Evolutionary conservation across 2,329 filamentous ascomycete genomes (phyloP).

Genomic region (Aspergillus persii): DNA sequence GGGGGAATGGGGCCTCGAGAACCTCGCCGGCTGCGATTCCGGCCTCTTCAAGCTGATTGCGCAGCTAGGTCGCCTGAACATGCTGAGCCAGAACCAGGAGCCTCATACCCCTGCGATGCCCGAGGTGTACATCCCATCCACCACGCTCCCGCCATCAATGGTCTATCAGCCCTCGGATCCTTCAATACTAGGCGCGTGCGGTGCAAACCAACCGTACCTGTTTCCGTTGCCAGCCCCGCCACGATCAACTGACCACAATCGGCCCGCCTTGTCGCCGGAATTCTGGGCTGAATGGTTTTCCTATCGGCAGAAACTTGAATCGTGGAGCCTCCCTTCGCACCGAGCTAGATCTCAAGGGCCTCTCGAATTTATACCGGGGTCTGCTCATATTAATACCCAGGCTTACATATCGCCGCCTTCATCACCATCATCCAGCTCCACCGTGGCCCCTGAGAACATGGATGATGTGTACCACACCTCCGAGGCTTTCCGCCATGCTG

Average conservation of each 20-base stretch:
- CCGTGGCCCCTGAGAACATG: conserved; percentile 58
- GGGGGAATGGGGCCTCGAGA: conserved; percentile 74
- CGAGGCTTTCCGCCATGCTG: conserved; percentile 85
- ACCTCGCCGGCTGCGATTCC: conserved; percentile 82
- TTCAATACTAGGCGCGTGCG: conserved; percentile 17
- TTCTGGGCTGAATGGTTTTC: conserved; percentile 89
- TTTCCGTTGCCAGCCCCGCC: conserved; percentile 33
- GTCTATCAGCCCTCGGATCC: conserved; percentile 25
- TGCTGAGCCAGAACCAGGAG: conserved; percentile 68
- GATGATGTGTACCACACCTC: conserved; percentile 78
- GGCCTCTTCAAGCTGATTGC: conserved; percentile 83
- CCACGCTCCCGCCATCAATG: conserved; percentile 36
- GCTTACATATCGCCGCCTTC: conserved; percentile 31
- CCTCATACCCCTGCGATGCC: conserved; percentile 15
- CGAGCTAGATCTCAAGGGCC: conserved; percentile 17
- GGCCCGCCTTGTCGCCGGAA: conserved; percentile 24
- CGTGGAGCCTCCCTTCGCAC: conserved; percentile 69
- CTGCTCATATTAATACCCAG: conserved; percentile 13
- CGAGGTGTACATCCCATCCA: conserved; percentile 17
- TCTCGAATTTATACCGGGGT: conserved; percentile 8
- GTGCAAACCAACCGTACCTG: conserved; percentile 41
- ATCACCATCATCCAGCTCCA: conserved; percentile 23
- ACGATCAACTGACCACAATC: conserved; percentile 17
- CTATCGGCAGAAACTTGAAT: conserved; percentile 70
- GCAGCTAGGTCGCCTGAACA: conserved; percentile 77